Conservation (phyloP, 352 stramenopile genomes). For the Phytophthora hibernalis region DNA sequence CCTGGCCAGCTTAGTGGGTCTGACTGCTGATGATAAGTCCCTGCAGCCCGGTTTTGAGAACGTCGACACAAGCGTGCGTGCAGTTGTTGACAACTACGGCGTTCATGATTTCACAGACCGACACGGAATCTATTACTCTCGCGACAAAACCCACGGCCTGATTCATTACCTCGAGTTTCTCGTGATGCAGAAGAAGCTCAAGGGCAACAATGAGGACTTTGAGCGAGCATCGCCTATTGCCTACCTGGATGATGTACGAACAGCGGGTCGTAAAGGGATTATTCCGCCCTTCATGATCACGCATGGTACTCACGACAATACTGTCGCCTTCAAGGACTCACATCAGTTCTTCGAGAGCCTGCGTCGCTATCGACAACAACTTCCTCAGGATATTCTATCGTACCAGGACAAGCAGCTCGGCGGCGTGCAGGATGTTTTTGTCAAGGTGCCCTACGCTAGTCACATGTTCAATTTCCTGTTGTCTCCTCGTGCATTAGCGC, state of each 20-base stretch:
- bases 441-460: constrained; percentile 56
- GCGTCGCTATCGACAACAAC: constrained; percentile 41
- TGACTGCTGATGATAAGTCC: constrained; percentile 55
- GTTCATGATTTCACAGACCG: constrained; percentile 70
- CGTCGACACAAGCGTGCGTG: constrained; percentile 68
- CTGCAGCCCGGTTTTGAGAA: constrained; percentile 69
- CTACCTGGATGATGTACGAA: constrained; percentile 45
- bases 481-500: constrained; percentile 60
- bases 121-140: constrained; percentile 58
- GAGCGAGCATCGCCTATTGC: constrained; percentile 60
- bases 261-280: constrained; percentile 19
- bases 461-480: constrained; percentile 75
- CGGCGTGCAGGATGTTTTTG: constrained; percentile 60
- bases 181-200: constrained; percentile 68
- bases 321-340: constrained; percentile 64
- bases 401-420: constrained; percentile 36
- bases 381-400: constrained; percentile 23
- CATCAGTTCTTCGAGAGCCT: constrained; percentile 65
- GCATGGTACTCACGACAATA: constrained; percentile 68
- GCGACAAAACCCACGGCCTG: constrained; percentile 49
- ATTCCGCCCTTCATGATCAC: constrained; percentile 68
- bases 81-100: constrained; percentile 62
- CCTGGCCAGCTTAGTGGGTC: constrained; percentile 54
- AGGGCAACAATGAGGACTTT: constrained; percentile 53
- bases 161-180: constrained; percentile 62